phyloP scores from a whole-genome alignment of 2,329 filamentous ascomycete species.

The Neonectria sp. region DNA sequence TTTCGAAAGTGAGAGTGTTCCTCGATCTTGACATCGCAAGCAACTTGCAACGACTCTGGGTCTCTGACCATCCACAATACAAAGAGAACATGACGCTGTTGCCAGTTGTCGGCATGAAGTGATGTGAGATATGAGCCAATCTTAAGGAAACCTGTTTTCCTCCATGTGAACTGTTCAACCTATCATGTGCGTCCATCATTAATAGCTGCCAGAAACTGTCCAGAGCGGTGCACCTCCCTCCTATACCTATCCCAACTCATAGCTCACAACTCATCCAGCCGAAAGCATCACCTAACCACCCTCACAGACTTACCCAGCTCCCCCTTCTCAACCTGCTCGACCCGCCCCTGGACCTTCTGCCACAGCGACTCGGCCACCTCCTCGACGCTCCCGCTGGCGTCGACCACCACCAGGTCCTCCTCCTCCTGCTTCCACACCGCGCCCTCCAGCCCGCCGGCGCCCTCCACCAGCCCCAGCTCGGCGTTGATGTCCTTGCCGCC shows the following conservation, averaged over 20 bases:
- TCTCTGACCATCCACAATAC: neutral
- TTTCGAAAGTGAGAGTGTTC: neutral
- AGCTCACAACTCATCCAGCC: neutral
- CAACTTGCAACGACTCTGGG: neutral
- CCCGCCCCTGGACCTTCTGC: constrained; percentile 62
- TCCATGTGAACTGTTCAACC: neutral
- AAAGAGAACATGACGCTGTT: neutral
- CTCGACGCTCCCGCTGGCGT: constrained; percentile 68
- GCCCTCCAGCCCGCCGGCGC: constrained; percentile 41
- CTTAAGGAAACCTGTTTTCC: neutral
- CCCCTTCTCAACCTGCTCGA: constrained; percentile 66
- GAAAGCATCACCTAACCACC: constrained; percentile 38
- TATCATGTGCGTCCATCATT: neutral
- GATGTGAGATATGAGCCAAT: neutral
- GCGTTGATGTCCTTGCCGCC: constrained; percentile 58
- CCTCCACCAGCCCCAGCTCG: constrained; percentile 38
- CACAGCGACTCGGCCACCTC: constrained; percentile 72
- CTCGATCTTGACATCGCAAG: neutral
- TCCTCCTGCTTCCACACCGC: constrained; percentile 63
- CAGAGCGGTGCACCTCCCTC: no score
- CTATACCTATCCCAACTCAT: neutral
- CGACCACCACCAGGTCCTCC: constrained; percentile 68
- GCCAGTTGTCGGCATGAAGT: neutral
- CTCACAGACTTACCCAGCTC: constrained; percentile 64
- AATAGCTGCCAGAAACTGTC: neutral